phyloP scores from a whole-genome alignment of 768 basidiomycete species.

The Dendrothele bispora region DNA sequence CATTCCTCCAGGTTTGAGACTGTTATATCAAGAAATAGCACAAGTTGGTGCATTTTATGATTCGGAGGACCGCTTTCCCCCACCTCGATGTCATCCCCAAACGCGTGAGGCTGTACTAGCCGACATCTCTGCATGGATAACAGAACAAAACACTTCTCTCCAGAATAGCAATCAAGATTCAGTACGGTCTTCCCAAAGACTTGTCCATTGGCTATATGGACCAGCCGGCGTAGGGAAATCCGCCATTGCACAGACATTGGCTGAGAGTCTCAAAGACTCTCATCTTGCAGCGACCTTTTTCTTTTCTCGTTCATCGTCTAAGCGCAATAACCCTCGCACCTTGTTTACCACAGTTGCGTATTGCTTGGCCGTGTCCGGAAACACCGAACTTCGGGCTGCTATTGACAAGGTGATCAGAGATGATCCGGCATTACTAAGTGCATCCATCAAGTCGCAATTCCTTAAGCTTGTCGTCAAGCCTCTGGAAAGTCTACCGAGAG shows the following conservation, averaged over 20 bases:
- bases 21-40: too few species aligned
- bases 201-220: slow-evolving; percentile 22
- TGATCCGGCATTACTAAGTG: slow-evolving; percentile 15
- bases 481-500: neutral
- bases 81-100: slow-evolving; percentile 17
- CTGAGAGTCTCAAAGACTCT: slow-evolving; percentile 14
- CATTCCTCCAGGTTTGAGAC: too few species aligned
- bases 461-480: slow-evolving; percentile 15
- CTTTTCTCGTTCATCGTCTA: slow-evolving; percentile 28
- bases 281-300: slow-evolving; percentile 34
- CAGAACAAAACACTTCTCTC: too few species aligned
- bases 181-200: too few species aligned
- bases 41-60: slow-evolving; percentile 15
- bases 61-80: slow-evolving; percentile 15
- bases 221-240: slow-evolving; percentile 27
- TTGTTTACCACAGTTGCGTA: slow-evolving; percentile 31
- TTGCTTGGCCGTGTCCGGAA: slow-evolving; percentile 21
- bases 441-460: slow-evolving; percentile 15
- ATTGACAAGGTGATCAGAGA: slow-evolving; percentile 13
- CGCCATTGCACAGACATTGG: slow-evolving; percentile 24
- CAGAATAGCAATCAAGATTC: neutral
- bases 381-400: neutral
- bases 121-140: slow-evolving; percentile 14
- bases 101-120: slow-evolving; percentile 16
- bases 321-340: slow-evolving; percentile 18